A percentile compares a stretch with the other conserved stretches of the same genome.
Evolutionary conservation across 2,329 filamentous ascomycete genomes (phyloP).

Genomic region (Botrytis tulipae): DNA sequence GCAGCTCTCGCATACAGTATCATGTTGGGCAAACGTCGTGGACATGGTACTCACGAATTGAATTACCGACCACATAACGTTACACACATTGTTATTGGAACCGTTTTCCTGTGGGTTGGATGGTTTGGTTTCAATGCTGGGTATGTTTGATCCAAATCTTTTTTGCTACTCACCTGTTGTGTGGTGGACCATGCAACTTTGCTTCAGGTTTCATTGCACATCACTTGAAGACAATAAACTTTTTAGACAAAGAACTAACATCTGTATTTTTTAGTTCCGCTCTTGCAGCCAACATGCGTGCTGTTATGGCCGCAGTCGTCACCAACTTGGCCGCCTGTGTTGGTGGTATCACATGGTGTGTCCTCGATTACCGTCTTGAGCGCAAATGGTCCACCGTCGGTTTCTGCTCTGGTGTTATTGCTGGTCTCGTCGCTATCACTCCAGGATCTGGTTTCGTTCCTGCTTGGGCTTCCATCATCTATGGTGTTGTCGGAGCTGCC

Average conservation of each 20-base stretch:
- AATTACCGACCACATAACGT: conserved; percentile 94
- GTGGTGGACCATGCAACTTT: conserved; percentile 8
- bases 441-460: conserved; percentile 83
- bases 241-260: neutral
- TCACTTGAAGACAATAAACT: neutral
- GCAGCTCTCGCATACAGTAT: conserved; percentile 87
- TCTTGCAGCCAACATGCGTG: conserved; percentile 75
- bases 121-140: conserved; percentile 97
- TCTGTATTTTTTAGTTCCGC: conserved; percentile 51
- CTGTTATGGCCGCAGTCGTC: conserved; percentile 81
- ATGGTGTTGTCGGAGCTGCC: conserved; percentile 70
- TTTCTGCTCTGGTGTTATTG: conserved; percentile 87
- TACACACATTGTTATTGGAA: conserved; percentile 87
- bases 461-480: conserved; percentile 78
- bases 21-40: conserved; percentile 71
- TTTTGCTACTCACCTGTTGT: neutral
- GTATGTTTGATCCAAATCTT: conserved; percentile 4
- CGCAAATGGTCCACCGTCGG: conserved; percentile 91
- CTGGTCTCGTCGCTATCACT: conserved; percentile 83
- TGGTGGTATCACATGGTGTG: conserved; percentile 84
- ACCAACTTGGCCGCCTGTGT: conserved; percentile 83
- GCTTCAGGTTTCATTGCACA: conserved; percentile 10
- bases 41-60: conserved; percentile 81
- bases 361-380: conserved; percentile 85
- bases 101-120: conserved; percentile 91